Percentiles rank a stretch among this genome's conserved stretches.
phyloP scores from a whole-genome alignment of 331 rosid species.

The Quercus lobata region DNA sequence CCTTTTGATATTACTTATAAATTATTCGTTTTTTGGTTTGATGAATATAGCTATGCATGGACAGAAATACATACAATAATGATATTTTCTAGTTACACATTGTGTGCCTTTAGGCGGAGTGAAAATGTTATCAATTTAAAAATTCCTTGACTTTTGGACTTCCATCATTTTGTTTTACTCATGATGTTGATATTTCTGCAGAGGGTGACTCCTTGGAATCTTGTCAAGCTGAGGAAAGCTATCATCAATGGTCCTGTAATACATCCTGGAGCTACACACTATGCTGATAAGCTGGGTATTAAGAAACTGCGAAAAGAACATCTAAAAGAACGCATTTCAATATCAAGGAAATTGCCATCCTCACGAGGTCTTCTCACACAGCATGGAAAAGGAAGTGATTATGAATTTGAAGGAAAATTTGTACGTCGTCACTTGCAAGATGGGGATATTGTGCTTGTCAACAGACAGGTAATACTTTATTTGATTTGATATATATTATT shows the following conservation, averaged over 20 bases:
- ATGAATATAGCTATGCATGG: no score
- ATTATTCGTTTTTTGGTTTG: neutral
- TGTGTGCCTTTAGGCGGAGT: neutral
- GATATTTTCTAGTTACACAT: neutral
- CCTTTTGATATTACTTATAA: neutral
- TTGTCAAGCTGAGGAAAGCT: constrained; percentile 59
- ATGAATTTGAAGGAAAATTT: constrained; percentile 75
- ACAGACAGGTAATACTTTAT: constrained; percentile 72
- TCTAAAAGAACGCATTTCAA: constrained; percentile 39
- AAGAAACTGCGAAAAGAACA: constrained; percentile 34
- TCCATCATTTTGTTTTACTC: constrained; percentile 6
- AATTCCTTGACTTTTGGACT: neutral
- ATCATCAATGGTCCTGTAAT: constrained; percentile 69
- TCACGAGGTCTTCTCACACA: constrained; percentile 68
- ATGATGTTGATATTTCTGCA: constrained; percentile 27
- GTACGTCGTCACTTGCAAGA: constrained; percentile 90
- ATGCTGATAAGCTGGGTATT: constrained; percentile 51
- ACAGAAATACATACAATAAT: neutral
- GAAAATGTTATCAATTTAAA: neutral
- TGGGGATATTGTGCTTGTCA: constrained; percentile 95
- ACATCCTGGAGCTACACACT: constrained; percentile 95
- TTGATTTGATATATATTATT: constrained; percentile 1
- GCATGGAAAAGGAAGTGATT: constrained; percentile 51
- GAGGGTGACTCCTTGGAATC: constrained; percentile 97
- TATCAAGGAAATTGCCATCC: constrained; percentile 66